These are phyloP conservation scores for Macrophomina pseudophaseolina DNA, from an alignment of 2,329 filamentous ascomycete genomes.

Conservation along the genomic window DNA sequence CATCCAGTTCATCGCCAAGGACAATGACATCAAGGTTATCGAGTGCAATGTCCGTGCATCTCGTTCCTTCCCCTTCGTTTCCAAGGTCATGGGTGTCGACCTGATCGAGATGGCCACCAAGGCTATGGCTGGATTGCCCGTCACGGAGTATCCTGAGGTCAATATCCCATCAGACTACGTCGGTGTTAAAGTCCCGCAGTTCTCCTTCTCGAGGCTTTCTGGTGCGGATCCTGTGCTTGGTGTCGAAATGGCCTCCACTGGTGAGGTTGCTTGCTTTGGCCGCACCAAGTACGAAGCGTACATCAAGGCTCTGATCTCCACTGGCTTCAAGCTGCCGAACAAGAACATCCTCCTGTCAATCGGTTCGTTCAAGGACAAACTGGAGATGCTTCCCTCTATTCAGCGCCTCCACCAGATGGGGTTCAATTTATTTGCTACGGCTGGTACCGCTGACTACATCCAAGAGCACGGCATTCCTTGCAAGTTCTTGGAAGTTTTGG, in stretches of 20 bases:
- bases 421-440: conserved; percentile 94
- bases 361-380: conserved; percentile 96
- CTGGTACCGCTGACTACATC: conserved; percentile 94
- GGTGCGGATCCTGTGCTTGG: conserved; percentile 95
- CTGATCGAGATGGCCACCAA: conserved; percentile 98
- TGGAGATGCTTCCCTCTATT: conserved; percentile 93
- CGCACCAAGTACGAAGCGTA: conserved; percentile 97
- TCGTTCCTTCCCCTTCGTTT: conserved; percentile 96
- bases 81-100: conserved; percentile 97
- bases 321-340: conserved; percentile 94
- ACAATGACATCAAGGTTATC: conserved; percentile 99
- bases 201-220: conserved; percentile 96
- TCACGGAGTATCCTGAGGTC: conserved; percentile 79
- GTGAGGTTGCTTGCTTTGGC: conserved; percentile 96
- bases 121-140: conserved; percentile 86
- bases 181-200: conserved; percentile 97
- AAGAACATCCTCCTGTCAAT: conserved; percentile 95
- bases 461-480: conserved; percentile 90
- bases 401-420: conserved; percentile 87
- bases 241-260: conserved; percentile 99
- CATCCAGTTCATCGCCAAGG: conserved; percentile 99
- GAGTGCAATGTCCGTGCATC: conserved; percentile 98
- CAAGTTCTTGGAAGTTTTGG: conserved; percentile 89
- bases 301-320: conserved; percentile 92
- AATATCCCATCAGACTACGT: conserved; percentile 81